Conservation (phyloP, 192 early-diverging fungal genomes). For the Phlyctochytrium bullatum region DNA sequence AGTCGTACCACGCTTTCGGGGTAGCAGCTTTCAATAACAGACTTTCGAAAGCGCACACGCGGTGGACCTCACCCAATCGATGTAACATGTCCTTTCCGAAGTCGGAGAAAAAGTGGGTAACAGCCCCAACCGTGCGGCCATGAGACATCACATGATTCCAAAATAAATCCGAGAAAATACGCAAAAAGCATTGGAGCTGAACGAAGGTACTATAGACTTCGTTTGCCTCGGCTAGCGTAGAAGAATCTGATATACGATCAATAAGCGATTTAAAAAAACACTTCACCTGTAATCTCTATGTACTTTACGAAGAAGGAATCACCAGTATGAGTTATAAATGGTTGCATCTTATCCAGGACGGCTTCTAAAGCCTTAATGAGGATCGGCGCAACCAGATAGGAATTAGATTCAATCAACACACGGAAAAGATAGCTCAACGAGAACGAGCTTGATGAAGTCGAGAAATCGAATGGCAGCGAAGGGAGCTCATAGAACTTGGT, state of each 20-base stretch:
- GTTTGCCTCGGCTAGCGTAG: slow-evolving; percentile 40
- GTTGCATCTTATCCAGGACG: slow-evolving; percentile 40
- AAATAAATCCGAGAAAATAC: slow-evolving; percentile 70
- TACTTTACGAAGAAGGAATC: slow-evolving; percentile 49
- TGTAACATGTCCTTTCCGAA: slow-evolving; percentile 48
- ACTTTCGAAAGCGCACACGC: slow-evolving; percentile 66
- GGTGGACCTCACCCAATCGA: slow-evolving; percentile 59
- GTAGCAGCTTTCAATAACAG: slow-evolving; percentile 55
- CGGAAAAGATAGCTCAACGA: slow-evolving; percentile 71
- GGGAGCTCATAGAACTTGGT: slow-evolving; percentile 65
- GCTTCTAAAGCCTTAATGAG: slow-evolving; percentile 55
- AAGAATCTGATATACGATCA: neutral
- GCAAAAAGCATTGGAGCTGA: slow-evolving; percentile 57
- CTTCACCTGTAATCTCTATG: slow-evolving; percentile 64
- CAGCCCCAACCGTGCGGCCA: neutral
- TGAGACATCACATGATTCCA: slow-evolving; percentile 64
- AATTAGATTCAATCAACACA: slow-evolving; percentile 64
- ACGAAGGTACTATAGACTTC: slow-evolving; percentile 54
- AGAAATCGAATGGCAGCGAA: slow-evolving; percentile 72
- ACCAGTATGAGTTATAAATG: slow-evolving; percentile 43
- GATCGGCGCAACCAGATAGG: slow-evolving; percentile 48
- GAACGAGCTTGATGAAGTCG: slow-evolving; percentile 53
- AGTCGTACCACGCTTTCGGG: slow-evolving; percentile 68
- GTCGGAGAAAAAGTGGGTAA: slow-evolving; percentile 7
- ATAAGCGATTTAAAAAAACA: slow-evolving; percentile 27